Conservation (phyloP, 257 asterid genomes). For the Petunia secreta region DNA sequence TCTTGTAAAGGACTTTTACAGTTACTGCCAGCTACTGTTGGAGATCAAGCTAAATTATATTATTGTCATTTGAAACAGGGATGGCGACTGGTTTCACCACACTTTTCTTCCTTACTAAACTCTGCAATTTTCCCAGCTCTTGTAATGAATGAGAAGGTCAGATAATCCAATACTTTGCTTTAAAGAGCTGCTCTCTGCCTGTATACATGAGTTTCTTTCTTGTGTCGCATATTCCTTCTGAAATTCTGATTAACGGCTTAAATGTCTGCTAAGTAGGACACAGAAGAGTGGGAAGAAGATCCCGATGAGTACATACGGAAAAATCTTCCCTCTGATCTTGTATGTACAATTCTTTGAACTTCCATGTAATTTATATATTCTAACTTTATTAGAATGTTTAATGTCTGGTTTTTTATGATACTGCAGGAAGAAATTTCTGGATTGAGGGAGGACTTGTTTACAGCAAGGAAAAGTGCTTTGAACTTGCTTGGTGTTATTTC, state of each 20-base stretch:
- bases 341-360: slow-evolving; percentile 27
- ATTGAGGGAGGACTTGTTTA: slow-evolving; percentile 48
- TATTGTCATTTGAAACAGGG: slow-evolving; percentile 36
- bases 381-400: neutral
- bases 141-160: slow-evolving; percentile 49
- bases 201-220: neutral
- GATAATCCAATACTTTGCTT: slow-evolving; percentile 16
- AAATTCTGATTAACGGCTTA: slow-evolving; percentile 25
- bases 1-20: neutral
- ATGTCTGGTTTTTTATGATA: neutral
- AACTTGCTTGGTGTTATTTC: slow-evolving; percentile 51
- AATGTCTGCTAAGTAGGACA: slow-evolving; percentile 34
- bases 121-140: slow-evolving; percentile 47
- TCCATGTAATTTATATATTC: slow-evolving; percentile 14
- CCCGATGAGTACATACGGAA: slow-evolving; percentile 50
- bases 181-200: neutral
- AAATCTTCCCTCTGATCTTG: slow-evolving; percentile 53
- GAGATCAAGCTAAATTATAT: slow-evolving; percentile 16
- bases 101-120: slow-evolving; percentile 44
- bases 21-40: slow-evolving; percentile 18
- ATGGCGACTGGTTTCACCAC: slow-evolving; percentile 49
- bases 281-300: slow-evolving; percentile 53
- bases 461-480: slow-evolving; percentile 54
- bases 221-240: neutral
- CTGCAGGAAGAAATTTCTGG: slow-evolving; percentile 50